Conservation (phyloP, 2,329 filamentous ascomycete genomes). For the Pseudogymnoascus sp. region DNA sequence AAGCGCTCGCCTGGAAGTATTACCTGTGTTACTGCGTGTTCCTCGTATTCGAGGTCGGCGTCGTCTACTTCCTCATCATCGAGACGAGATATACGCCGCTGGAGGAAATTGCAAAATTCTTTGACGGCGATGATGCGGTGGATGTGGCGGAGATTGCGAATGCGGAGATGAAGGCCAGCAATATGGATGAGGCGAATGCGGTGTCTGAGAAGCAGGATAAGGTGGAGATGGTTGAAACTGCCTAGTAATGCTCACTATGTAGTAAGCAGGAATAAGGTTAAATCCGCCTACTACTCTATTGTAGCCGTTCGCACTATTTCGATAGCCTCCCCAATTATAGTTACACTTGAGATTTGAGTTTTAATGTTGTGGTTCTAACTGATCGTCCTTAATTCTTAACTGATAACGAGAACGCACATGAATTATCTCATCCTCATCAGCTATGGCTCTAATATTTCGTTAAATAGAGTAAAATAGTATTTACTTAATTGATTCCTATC, state of each 20-base stretch:
- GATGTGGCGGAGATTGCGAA: neutral
- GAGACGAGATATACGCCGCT: conserved; percentile 37
- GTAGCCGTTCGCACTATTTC: neutral
- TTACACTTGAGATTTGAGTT: neutral
- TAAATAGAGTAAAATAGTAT: neutral
- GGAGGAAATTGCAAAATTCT: conserved; percentile 37
- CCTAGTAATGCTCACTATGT: neutral
- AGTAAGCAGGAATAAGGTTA: no score
- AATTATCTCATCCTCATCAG: no score
- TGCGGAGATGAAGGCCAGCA: neutral
- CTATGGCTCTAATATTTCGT: no score
- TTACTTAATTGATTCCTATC: neutral
- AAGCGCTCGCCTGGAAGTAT: conserved; percentile 34
- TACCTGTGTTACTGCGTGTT: conserved; percentile 35
- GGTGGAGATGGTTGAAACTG: neutral
- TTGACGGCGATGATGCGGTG: conserved; percentile 35
- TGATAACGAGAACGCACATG: no score
- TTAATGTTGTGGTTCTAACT: neutral
- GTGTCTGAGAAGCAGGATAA: neutral
- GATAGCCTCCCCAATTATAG: no score
- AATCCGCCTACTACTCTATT: no score
- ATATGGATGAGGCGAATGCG: neutral
- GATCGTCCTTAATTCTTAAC: no score
- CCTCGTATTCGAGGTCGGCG: conserved; percentile 21
- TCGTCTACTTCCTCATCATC: conserved; percentile 27